phyloP scores from a whole-genome alignment of 75 land plant genomes.

The Sequoiadendron giganteum region DNA sequence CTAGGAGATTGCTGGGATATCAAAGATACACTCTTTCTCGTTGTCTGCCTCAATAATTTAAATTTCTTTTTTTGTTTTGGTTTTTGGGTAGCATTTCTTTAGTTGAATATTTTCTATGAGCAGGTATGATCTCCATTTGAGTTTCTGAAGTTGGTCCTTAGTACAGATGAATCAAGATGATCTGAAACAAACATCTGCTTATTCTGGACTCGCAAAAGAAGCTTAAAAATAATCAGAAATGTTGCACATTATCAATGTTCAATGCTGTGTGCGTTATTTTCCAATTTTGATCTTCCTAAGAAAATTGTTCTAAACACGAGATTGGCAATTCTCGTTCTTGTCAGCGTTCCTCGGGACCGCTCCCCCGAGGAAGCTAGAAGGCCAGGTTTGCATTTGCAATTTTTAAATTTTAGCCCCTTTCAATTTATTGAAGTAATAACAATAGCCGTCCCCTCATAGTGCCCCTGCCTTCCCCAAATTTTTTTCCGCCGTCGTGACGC shows the following conservation, averaged over 20 bases:
- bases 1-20: not conserved
- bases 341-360: too few species aligned
- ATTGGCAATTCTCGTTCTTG: not conserved
- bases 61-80: not conserved
- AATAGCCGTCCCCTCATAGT: too few species aligned
- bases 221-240: not conserved
- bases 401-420: too few species aligned
- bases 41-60: not conserved
- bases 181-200: not conserved
- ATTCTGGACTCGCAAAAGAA: not conserved
- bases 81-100: not conserved
- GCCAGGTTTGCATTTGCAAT: too few species aligned
- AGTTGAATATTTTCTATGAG: not conserved
- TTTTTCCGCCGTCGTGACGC: too few species aligned
- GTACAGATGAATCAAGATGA: not conserved
- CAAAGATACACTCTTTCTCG: not conserved
- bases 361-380: too few species aligned
- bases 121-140: not conserved
- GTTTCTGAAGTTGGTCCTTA: not conserved
- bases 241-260: not conserved
- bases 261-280: not conserved
- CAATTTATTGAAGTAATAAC: too few species aligned
- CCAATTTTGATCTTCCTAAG: not conserved
- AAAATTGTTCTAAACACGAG: not conserved
- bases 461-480: too few species aligned